Conservation (phyloP, 2,329 filamentous ascomycete species). For the Sordariomycetes sp. region DNA sequence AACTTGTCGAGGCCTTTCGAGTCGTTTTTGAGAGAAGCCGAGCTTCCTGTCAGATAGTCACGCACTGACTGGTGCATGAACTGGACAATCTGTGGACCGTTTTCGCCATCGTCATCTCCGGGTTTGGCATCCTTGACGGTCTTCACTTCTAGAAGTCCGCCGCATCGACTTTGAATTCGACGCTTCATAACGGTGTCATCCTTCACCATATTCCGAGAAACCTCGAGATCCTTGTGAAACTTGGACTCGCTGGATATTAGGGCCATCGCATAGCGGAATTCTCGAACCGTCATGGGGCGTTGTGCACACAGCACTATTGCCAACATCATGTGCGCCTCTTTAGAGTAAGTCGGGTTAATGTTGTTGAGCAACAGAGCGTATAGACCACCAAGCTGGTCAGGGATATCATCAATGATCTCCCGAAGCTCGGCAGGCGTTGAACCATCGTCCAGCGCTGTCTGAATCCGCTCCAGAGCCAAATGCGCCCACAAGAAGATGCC, state of each 20-base stretch:
- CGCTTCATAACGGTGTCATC: conserved; percentile 2
- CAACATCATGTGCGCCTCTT: neutral
- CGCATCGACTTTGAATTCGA: conserved; percentile 3
- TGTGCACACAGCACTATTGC: neutral
- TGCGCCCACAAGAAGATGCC: neutral
- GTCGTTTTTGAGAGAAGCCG: neutral
- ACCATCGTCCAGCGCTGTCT: neutral
- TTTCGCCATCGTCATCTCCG: neutral
- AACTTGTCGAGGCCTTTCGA: neutral
- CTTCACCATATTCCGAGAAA: neutral
- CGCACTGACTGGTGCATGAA: conserved; percentile 5
- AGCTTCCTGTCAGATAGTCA: conserved; percentile 1
- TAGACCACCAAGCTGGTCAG: neutral
- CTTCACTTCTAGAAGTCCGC: conserved; percentile 4
- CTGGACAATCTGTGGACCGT: conserved; percentile 1
- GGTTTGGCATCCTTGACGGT: neutral
- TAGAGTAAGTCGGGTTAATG: neutral
- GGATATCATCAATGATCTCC: neutral
- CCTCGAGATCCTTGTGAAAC: neutral
- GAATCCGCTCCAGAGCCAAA: neutral
- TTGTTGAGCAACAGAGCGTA: neutral
- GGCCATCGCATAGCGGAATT: neutral
- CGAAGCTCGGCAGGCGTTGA: neutral
- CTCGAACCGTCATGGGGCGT: neutral
- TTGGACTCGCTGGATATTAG: neutral